Base-by-base conservation (phyloP, 140 eudicot genomes). In the Ambrosia hybrid region DNA sequence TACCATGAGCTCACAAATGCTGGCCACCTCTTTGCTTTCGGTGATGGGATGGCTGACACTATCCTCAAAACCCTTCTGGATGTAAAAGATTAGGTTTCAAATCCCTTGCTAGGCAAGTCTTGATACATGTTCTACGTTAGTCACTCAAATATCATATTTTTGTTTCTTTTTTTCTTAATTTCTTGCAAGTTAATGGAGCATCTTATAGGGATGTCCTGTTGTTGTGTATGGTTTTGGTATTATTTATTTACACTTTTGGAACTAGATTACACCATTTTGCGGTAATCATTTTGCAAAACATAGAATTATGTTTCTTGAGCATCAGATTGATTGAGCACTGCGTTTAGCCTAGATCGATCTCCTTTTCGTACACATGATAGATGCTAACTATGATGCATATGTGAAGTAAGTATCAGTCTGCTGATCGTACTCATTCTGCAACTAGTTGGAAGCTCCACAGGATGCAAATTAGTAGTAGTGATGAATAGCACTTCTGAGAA, bases 1-100 rank as follows among this genome's bases (percentile, higher is more conserved):
- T 92, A 92, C 61, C 98, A 89, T 34, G 98, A 92, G 86, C n/a
- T 89, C 45, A 49, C 82, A 13, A 83, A 88, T 41, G 89, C 84
- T 3, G 98, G 96, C 10, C 98, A 92, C 79, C 33, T 89, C 82
- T 85, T 87, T 68, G 86, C 84, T 14, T 65, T 45, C 26, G 87
- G 80, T 17, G 85, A 84, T 49, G 98, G 96, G 38, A 76, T 85
- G 89, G 67, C 76, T 36, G 90, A 92, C 37, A 55, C 75, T 2
- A 77, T 92, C 5, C 62, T 92, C 4, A 83, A 84, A 73, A 68
- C 86, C 21, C 96, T 86, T 68, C 30, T 92, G 11, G 57, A 65
- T 53, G 87, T 75, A 34, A 51, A 86, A 64, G 52, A 77, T 21
- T 79, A 83, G 78, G 13, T 58, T n/a, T 5, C 26, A 13, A 26